A percentile compares a stretch with the other conserved stretches of the same genome.
Conservation (phyloP, 805 yeast species). For the Candida insectalens region DNA sequence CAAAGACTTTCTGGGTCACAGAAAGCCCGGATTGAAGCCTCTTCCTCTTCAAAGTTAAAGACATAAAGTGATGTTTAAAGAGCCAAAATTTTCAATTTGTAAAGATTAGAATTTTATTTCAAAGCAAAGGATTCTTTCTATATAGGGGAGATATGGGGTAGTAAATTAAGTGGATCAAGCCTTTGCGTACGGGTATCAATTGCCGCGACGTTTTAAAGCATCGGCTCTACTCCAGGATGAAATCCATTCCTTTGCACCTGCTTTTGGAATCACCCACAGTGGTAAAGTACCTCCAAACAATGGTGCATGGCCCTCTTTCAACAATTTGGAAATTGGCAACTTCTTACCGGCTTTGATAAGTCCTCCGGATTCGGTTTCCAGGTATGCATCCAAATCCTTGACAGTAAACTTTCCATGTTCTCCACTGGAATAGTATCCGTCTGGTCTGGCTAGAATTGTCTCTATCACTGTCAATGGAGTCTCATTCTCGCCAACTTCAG, state of each 20-base stretch:
- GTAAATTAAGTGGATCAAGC: neutral
- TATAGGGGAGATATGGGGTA: neutral
- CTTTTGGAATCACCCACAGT: conserved; percentile 72
- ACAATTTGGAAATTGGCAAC: conserved; percentile 50
- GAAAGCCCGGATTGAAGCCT: conserved; percentile 42
- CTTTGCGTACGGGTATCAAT: conserved; percentile 22
- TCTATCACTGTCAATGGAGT: conserved; percentile 56
- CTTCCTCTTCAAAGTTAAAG: conserved; percentile 23
- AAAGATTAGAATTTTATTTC: no score
- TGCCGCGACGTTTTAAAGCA: no score
- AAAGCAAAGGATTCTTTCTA: no score
- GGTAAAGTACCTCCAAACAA: conserved; percentile 66
- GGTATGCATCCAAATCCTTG: conserved; percentile 57
- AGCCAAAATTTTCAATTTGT: no score
- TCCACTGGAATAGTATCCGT: conserved; percentile 57
- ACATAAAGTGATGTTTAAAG: conserved; percentile 1
- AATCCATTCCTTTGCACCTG: conserved; percentile 56
- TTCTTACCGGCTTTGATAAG: conserved; percentile 79
- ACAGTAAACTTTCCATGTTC: conserved; percentile 50
- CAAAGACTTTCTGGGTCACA: conserved; percentile 84
- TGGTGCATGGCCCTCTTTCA: conserved; percentile 65
- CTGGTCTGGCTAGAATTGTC: conserved; percentile 49
- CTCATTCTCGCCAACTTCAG: conserved; percentile 62
- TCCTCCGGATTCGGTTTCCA: conserved; percentile 81
- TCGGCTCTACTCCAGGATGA: conserved; percentile 56